phyloP scores from a whole-genome alignment of 257 asterid species.

The Penstemon eatonii region DNA sequence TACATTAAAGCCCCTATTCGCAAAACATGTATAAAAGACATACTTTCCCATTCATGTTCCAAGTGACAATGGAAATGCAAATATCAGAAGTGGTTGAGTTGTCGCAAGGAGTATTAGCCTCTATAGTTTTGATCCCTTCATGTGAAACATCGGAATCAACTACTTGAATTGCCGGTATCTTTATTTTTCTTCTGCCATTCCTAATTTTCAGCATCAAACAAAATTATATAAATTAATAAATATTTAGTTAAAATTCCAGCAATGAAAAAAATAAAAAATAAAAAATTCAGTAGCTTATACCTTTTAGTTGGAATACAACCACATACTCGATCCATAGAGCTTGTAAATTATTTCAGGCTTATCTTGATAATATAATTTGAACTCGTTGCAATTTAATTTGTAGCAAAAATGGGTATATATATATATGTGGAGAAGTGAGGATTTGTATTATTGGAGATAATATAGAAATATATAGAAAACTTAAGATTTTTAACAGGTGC shows the following conservation, averaged over 20 bases:
- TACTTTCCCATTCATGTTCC: constrained; percentile 80
- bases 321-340: constrained; percentile 30
- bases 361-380: background rate
- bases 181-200: constrained; percentile 27
- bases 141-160: constrained; percentile 39
- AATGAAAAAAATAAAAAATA: background rate
- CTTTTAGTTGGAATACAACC: constrained; percentile 31
- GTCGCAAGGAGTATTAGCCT: constrained; percentile 38
- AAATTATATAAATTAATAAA: background rate
- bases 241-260: background rate
- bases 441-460: background rate
- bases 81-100: constrained; percentile 49
- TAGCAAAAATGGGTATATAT: background rate
- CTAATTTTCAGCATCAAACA: background rate
- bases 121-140: constrained; percentile 63
- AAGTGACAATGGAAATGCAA: constrained; percentile 64
- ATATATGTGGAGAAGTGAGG: background rate
- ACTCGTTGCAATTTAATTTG: background rate
- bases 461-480: background rate
- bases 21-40: too few relatives aligned
- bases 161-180: constrained; percentile 29
- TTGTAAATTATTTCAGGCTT: background rate
- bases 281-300: background rate
- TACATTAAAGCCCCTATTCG: too few relatives aligned
- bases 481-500: background rate